phyloP scores from a whole-genome alignment of 805 yeast genomes.

The Monosporozyma siamensis region DNA sequence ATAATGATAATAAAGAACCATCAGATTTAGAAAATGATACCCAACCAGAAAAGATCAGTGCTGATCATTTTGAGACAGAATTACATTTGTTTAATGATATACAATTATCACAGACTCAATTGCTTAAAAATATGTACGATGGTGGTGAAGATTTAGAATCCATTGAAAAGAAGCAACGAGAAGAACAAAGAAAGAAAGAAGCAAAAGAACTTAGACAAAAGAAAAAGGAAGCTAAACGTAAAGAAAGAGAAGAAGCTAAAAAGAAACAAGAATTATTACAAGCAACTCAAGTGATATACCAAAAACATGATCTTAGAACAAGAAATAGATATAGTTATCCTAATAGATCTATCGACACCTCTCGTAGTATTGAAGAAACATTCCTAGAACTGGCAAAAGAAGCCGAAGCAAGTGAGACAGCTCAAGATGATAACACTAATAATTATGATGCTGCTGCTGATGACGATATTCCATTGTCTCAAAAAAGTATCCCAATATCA shows the following conservation, averaged over 20 bases:
- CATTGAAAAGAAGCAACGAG: not conserved
- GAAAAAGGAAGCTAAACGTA: not conserved
- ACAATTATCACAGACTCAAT: constrained; percentile 7
- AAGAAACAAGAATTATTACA: not conserved
- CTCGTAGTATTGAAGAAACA: not conserved
- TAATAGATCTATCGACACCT: not conserved
- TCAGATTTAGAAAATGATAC: not conserved
- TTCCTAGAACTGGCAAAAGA: not conserved
- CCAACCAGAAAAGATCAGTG: too few relatives aligned
- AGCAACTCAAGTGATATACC: constrained; percentile 1
- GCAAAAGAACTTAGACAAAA: not conserved
- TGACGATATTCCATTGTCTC: not conserved
- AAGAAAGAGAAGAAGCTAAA: not conserved
- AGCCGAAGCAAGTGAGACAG: not conserved
- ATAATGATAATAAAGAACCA: constrained; percentile 1
- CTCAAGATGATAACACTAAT: not conserved
- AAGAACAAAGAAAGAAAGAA: not conserved
- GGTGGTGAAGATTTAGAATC: constrained; percentile 18
- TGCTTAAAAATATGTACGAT: constrained; percentile 16
- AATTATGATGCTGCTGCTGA: not conserved
- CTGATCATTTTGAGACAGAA: too few relatives aligned
- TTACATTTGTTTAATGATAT: too few relatives aligned
- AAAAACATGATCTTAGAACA: not conserved
- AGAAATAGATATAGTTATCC: not conserved
- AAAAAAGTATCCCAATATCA: not conserved